Conservation (phyloP, 768 basidiomycete species). For the Trametes maxima region DNA sequence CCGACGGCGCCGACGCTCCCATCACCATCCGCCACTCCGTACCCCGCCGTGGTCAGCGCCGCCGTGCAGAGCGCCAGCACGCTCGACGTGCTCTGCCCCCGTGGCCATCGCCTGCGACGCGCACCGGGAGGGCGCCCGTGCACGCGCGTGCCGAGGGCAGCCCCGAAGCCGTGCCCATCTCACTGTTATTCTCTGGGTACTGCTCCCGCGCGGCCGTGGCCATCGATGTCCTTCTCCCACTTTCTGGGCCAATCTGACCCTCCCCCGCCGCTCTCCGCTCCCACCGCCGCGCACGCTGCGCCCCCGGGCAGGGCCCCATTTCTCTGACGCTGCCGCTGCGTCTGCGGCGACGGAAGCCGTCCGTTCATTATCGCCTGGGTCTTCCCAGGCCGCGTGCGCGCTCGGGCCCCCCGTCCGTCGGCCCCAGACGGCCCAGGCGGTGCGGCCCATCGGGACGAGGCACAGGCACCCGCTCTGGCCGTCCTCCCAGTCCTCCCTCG, state of each 20-base stretch:
- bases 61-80: too few species aligned
- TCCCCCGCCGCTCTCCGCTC: neutral
- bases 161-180: constrained; percentile 1
- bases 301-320: neutral
- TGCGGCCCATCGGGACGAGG: constrained; percentile 8
- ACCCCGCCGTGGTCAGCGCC: too few species aligned
- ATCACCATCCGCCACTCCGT: neutral
- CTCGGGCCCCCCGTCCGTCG: neutral
- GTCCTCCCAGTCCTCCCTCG: neutral
- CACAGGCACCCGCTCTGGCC: constrained; percentile 7
- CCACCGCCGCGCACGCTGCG: too few species aligned
- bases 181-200: too few species aligned
- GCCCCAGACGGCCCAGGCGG: neutral
- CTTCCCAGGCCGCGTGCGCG: neutral
- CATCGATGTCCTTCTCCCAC: constrained; percentile 7
- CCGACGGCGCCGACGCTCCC: neutral
- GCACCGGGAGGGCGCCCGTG: neutral
- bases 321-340: neutral
- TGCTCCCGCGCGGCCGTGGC: neutral
- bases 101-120: neutral
- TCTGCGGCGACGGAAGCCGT: neutral
- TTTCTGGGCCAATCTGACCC: neutral
- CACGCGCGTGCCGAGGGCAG: constrained; percentile 1
- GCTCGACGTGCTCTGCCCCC: neutral
- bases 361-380: neutral